Conservation (phyloP, 2,329 filamentous ascomycete species). For the Penicillium paneum region DNA sequence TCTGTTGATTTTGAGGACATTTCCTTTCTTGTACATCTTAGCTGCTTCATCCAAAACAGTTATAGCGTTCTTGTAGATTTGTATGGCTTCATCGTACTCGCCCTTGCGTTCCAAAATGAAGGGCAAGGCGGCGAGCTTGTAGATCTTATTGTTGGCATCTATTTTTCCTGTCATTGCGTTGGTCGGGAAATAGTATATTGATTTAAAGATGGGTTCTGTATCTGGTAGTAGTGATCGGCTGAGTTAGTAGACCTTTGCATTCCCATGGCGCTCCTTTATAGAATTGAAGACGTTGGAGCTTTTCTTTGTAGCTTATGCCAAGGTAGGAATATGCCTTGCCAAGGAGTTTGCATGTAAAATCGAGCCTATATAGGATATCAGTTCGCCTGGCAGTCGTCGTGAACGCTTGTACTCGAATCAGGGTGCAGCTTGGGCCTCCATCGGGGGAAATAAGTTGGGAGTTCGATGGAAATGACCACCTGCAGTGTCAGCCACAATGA, state of each 20-base stretch:
- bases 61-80: constrained; percentile 9
- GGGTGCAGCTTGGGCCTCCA: not conserved
- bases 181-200: too few species aligned
- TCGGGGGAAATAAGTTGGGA: not conserved
- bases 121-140: constrained; percentile 3
- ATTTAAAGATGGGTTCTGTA: not conserved
- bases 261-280: not conserved
- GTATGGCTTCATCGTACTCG: constrained; percentile 16
- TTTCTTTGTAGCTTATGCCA: not conserved
- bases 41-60: constrained; percentile 1
- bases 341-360: not conserved
- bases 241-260: not conserved
- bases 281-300: not conserved
- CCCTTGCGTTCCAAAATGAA: constrained; percentile 13
- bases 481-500: not conserved
- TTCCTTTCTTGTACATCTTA: constrained; percentile 13
- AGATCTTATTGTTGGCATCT: constrained; percentile 3
- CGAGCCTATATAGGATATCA: not conserved
- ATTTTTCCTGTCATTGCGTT: not conserved
- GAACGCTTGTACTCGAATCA: not conserved
- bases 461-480: not conserved
- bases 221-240: not conserved
- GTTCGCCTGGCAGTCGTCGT: not conserved
- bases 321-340: constrained; percentile 3
- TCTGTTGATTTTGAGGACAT: constrained; percentile 12